Base-by-base conservation (phyloP, 441 rosid species). In the Adansonia madagascariensis region DNA sequence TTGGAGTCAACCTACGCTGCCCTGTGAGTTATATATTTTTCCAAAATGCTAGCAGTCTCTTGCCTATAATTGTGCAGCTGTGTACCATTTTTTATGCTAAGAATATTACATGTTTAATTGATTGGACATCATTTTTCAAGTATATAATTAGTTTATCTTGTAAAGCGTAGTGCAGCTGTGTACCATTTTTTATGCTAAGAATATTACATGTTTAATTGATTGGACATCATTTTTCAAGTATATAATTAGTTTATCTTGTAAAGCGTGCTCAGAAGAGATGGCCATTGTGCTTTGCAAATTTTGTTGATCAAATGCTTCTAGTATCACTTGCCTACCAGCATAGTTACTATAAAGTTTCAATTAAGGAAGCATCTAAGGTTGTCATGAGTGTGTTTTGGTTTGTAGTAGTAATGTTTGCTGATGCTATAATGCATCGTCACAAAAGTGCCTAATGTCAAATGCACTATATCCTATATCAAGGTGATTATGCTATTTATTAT, bases 1-100 rank as follows among this genome's bases (percentile, higher is more conserved):
- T 96, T 71, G 77, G 80, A 75, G 91, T 94, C 84, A 91, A 90
- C 82, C 92, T 96, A 17, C 96, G 99, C n/a, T 96, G 99, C 85
- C 99, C 98, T 77, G 55, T 62, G 44, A 89, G 99, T 86, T 41
- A 24, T 57, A 2, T 50, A 31, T 24, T 35, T 76, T 59, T 59
- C 22, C 22, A 22, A 20, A 8, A 59, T 52, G 78, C 56, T 15
- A 50, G 56, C 44, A 49, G 8, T 52, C 18, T 20, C 44, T 7
- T 69, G 43, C 20, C n/a, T 31, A n/a, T 52, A 27, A n/a, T 44
- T 62, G 47, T 44, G 52, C 62, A 0, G 15, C 41, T 52, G 24
- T 70, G 61, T 4, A 52, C 9, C 4, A 14, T 8, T 71, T 27
- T 67, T 46, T 71, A n/a, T 71, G 15, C 62, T 52, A 52, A 35